phyloP scores from a whole-genome alignment of 2,329 filamentous ascomycete species.

The Periconia sp. region DNA sequence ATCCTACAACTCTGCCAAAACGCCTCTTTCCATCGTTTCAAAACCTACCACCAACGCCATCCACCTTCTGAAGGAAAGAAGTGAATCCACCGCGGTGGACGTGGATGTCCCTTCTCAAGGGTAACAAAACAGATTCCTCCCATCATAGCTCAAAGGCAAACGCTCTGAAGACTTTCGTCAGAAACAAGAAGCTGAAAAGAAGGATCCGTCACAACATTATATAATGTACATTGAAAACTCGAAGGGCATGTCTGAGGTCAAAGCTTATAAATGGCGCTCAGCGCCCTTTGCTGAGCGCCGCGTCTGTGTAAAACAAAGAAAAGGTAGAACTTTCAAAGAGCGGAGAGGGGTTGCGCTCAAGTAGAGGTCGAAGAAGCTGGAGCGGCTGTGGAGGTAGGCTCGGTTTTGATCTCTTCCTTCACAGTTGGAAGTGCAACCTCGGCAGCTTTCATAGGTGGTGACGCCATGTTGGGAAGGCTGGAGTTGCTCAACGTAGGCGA shows the following conservation, averaged over 20 bases:
- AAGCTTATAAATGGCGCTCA: too few species aligned
- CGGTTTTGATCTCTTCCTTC: constrained; percentile 31
- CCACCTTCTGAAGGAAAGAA: too few species aligned
- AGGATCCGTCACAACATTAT: constrained; percentile 31
- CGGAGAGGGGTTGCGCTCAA: constrained; percentile 32
- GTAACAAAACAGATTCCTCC: too few species aligned
- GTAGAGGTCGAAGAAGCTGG: constrained; percentile 24
- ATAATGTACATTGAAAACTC: constrained; percentile 41
- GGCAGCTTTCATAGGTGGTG: constrained; percentile 32
- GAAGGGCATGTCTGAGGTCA: too few species aligned
- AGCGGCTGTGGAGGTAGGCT: constrained; percentile 15
- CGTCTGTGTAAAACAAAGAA: constrained; percentile 10
- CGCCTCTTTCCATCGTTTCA: too few species aligned
- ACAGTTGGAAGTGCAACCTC: constrained; percentile 35
- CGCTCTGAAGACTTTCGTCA: constrained; percentile 13
- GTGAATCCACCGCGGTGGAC: too few species aligned
- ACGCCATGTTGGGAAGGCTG: constrained; percentile 36
- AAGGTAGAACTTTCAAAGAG: constrained; percentile 21
- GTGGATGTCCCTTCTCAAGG: too few species aligned
- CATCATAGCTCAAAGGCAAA: constrained; percentile 17
- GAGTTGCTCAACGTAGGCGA: constrained; percentile 41
- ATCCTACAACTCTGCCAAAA: too few species aligned
- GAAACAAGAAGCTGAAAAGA: constrained; percentile 14
- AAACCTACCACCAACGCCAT: too few species aligned
- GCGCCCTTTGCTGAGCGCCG: too few species aligned